Evolutionary conservation across 768 basidiomycete genomes (phyloP).

Genomic region (Lepiota brunneoincarnata): DNA sequence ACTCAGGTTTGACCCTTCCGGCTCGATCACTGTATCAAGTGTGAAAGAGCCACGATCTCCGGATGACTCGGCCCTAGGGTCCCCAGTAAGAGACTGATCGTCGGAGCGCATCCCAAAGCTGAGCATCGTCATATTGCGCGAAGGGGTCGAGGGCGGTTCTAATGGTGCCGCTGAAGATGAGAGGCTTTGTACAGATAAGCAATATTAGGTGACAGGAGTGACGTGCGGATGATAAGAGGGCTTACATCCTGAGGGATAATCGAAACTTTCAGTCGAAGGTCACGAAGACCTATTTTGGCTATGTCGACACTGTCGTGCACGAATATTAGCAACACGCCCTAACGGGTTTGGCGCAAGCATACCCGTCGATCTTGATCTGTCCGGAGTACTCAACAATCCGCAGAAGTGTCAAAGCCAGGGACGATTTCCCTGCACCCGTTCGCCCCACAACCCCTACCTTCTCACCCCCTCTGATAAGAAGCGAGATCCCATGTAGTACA

Average conservation of each 20-base stretch:
- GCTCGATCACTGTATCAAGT: constrained; percentile 74
- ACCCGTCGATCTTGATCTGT: constrained; percentile 63
- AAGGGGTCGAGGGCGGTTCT: constrained; percentile 60
- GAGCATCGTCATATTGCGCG: constrained; percentile 58
- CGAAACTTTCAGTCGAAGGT: constrained; percentile 55
- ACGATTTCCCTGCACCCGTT: constrained; percentile 59
- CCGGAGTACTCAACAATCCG: constrained; percentile 70
- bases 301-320: constrained; percentile 51
- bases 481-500: constrained; percentile 61
- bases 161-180: constrained; percentile 39
- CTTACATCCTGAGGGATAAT: constrained; percentile 70
- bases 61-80: constrained; percentile 23
- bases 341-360: constrained; percentile 7
- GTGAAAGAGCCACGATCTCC: constrained; percentile 57
- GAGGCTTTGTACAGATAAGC: constrained; percentile 3
- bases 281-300: constrained; percentile 61
- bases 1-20: constrained; percentile 73
- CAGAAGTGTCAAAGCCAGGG: constrained; percentile 63
- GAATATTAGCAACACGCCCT: constrained; percentile 14
- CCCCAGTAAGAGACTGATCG: constrained; percentile 44
- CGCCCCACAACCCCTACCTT: constrained; percentile 77
- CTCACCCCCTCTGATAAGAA: constrained; percentile 63
- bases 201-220: no score
- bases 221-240: neutral
- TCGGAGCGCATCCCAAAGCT: constrained; percentile 71